Evolutionary conservation across 495 filamentous ascomycete species (phyloP).

Genomic region (Bombardia bombarda): DNA sequence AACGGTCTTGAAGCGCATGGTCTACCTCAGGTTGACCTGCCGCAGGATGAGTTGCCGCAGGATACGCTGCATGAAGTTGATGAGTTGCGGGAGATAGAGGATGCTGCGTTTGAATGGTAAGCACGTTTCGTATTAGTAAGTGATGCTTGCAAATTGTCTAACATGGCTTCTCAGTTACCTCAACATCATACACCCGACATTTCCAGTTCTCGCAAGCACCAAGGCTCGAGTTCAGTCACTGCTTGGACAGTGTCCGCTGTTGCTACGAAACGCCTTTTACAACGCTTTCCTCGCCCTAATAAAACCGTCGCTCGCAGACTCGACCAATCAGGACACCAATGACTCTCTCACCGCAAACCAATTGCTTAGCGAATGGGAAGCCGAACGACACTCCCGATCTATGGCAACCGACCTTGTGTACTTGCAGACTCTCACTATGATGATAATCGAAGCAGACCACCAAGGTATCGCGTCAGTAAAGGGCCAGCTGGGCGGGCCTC

Average conservation of each 20-base stretch:
- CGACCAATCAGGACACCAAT: slow-evolving; percentile 26
- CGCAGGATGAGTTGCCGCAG: slow-evolving; percentile 11
- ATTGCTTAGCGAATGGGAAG: slow-evolving; percentile 46
- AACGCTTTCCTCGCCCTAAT: slow-evolving; percentile 57
- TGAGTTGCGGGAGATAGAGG: slow-evolving; percentile 31
- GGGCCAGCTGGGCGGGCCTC: slow-evolving; percentile 20
- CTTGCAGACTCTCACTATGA: slow-evolving; percentile 55
- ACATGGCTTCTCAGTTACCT: slow-evolving; percentile 50
- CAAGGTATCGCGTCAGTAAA: slow-evolving; percentile 25
- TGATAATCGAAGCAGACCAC: slow-evolving; percentile 53
- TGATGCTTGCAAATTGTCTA: background rate
- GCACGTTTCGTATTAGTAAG: too few relatives aligned
- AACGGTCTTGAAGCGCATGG: background rate
- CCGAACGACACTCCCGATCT: slow-evolving; percentile 36
- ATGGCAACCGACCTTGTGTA: slow-evolving; percentile 48
- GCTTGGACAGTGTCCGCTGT: slow-evolving; percentile 50
- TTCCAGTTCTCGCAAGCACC: slow-evolving; percentile 64
- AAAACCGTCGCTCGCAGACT: slow-evolving; percentile 48
- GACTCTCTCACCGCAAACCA: slow-evolving; percentile 38
- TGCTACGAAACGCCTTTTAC: slow-evolving; percentile 63
- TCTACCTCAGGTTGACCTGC: background rate
- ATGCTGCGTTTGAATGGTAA: slow-evolving; percentile 39
- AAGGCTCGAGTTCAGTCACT: slow-evolving; percentile 54
- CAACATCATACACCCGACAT: slow-evolving; percentile 59
- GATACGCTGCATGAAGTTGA: slow-evolving; percentile 22